Percentiles rank a stretch among this genome's conserved stretches.
Evolutionary conservation across 2,329 filamentous ascomycete species (phyloP).

Genomic region (Claviceps sp.): DNA sequence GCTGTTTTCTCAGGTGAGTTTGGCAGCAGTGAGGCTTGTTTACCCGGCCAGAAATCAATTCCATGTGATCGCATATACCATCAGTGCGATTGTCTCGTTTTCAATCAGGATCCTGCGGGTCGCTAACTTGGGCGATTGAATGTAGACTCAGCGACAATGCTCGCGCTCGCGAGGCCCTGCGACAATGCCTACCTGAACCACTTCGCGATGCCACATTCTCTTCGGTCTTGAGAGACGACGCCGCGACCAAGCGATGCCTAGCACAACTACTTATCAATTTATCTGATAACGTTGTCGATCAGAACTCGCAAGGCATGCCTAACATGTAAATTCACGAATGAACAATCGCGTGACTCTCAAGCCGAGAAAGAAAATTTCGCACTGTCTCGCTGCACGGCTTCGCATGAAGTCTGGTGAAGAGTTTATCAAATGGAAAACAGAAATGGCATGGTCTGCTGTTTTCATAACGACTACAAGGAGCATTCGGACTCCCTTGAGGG

Average conservation of each 20-base stretch:
- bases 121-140: conserved; percentile 7
- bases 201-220: conserved; percentile 97
- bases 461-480: conserved; percentile 1
- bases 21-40: not conserved
- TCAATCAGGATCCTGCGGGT: not conserved
- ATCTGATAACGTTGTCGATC: conserved; percentile 66
- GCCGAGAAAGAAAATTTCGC: not conserved
- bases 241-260: conserved; percentile 92
- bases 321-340: conserved; percentile 18
- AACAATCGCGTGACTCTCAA: not conserved
- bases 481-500: not conserved
- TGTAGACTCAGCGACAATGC: conserved; percentile 85
- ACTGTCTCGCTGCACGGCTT: conserved; percentile 4
- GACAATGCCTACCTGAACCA: conserved; percentile 94
- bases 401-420: not conserved
- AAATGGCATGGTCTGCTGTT: not conserved
- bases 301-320: conserved; percentile 20
- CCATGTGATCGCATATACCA: too few relatives aligned
- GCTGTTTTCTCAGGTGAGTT: conserved; percentile 83
- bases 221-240: conserved; percentile 89
- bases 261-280: conserved; percentile 96
- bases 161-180: conserved; percentile 81
- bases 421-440: not conserved
- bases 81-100: not conserved
- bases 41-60: too few relatives aligned